These are phyloP conservation scores for Penicillium coffeae DNA, from an alignment of 495 filamentous ascomycete genomes.

Conservation along the genomic window DNA sequence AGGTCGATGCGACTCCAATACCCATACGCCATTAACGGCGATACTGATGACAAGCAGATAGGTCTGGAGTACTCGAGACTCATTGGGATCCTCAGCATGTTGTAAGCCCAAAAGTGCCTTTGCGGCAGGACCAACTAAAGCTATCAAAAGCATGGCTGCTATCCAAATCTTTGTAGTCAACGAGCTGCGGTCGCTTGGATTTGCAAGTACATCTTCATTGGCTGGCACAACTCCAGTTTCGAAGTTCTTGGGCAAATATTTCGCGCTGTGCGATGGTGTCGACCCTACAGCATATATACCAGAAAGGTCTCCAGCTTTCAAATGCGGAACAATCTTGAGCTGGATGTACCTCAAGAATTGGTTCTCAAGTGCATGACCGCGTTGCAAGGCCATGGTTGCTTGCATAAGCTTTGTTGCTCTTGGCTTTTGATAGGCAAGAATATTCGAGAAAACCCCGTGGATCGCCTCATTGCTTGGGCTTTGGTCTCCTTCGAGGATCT, in stretches of 20 bases:
- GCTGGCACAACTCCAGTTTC: neutral
- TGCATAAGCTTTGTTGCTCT: slow-evolving; percentile 3
- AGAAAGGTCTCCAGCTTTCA: neutral
- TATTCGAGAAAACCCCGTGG: slow-evolving; percentile 3
- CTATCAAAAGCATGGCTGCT: slow-evolving; percentile 1
- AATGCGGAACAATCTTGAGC: slow-evolving; percentile 4
- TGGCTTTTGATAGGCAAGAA: slow-evolving; percentile 5
- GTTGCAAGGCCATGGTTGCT: neutral
- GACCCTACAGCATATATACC: neutral
- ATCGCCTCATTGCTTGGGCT: slow-evolving; percentile 24
- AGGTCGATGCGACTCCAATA: slow-evolving; percentile 4
- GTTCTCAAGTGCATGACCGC: slow-evolving; percentile 11
- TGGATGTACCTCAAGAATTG: slow-evolving; percentile 6
- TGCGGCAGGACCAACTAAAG: neutral
- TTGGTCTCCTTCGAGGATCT: neutral
- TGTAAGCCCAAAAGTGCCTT: neutral
- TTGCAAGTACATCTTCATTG: slow-evolving; percentile 5
- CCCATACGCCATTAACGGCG: slow-evolving; percentile 12
- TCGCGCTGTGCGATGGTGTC: neutral
- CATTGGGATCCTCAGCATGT: neutral
- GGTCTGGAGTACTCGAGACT: neutral
- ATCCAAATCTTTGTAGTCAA: slow-evolving; percentile 5
- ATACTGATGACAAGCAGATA: neutral
- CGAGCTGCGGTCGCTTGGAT: neutral
- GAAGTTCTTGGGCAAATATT: neutral